Evolutionary conservation across 2,329 filamentous ascomycete species (phyloP).

Genomic region (Microdochium bolleyi): DNA sequence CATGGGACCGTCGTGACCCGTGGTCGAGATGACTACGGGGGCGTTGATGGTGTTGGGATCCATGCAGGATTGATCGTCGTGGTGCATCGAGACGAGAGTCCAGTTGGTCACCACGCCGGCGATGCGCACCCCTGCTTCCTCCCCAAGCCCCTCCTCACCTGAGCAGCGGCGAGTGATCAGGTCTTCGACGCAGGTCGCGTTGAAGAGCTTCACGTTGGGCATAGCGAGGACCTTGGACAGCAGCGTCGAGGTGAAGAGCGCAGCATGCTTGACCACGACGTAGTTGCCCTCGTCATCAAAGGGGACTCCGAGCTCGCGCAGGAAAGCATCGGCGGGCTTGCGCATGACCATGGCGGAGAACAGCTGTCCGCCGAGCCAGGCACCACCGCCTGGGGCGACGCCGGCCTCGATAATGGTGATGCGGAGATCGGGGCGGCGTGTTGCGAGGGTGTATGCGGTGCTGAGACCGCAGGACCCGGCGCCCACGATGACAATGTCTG

Average conservation of each 20-base stretch:
- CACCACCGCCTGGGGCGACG: slow-evolving; percentile 80
- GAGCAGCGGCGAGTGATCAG: slow-evolving; percentile 66
- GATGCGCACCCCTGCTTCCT: slow-evolving; percentile 41
- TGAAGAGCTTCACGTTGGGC: slow-evolving; percentile 94
- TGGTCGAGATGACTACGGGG: slow-evolving; percentile 80
- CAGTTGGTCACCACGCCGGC: slow-evolving; percentile 93
- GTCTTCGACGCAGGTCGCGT: slow-evolving; percentile 87
- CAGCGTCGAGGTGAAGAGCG: slow-evolving; percentile 83
- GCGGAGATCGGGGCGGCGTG: slow-evolving; percentile 78
- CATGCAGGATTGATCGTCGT: slow-evolving; percentile 91
- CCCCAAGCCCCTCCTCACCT: neutral
- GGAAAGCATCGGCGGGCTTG: slow-evolving; percentile 81
- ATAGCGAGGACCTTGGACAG: slow-evolving; percentile 75
- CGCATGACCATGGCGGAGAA: slow-evolving; percentile 96
- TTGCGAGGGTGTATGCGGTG: slow-evolving; percentile 76
- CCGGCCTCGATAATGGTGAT: slow-evolving; percentile 87
- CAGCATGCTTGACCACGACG: slow-evolving; percentile 90
- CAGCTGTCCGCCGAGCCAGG: slow-evolving; percentile 89
- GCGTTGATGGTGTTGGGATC: slow-evolving; percentile 96
- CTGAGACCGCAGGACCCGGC: slow-evolving; percentile 84
- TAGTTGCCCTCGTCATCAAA: slow-evolving; percentile 85
- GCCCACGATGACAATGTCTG: slow-evolving; percentile 88
- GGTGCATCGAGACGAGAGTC: slow-evolving; percentile 83
- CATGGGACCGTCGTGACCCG: slow-evolving; percentile 84
- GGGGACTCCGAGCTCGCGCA: slow-evolving; percentile 71